phyloP scores from a whole-genome alignment of 768 basidiomycete species.

The Ramaria rubella region DNA sequence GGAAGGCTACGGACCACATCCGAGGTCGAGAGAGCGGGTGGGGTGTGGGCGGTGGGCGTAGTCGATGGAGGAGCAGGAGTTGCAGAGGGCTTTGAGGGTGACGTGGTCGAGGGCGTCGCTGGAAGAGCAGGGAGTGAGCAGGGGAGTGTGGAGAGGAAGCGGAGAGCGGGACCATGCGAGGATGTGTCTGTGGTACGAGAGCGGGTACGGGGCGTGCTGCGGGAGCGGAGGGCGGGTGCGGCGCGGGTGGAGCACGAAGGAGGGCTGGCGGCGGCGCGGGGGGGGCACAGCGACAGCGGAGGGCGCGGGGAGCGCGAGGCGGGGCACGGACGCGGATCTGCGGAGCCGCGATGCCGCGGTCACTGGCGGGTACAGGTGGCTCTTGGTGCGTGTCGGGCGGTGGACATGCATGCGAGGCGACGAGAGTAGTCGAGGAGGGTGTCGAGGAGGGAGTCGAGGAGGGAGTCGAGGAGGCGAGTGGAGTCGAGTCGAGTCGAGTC shows the following conservation, averaged over 20 bases:
- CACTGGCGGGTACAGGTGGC: background rate
- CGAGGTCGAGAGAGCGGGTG: constrained; percentile 56
- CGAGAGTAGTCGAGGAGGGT: background rate
- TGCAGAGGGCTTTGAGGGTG: constrained; percentile 38
- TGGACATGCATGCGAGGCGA: background rate
- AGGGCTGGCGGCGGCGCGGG: constrained; percentile 39
- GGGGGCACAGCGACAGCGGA: constrained; percentile 42
- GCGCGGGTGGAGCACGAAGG: constrained; percentile 10
- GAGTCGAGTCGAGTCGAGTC: background rate
- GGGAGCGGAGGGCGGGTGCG: constrained; percentile 34
- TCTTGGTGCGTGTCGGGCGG: background rate
- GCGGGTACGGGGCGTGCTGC: constrained; percentile 76
- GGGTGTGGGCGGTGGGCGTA: constrained; percentile 44
- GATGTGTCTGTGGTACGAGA: constrained; percentile 60
- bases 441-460: no score
- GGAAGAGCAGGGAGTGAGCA: constrained; percentile 2
- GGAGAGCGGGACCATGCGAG: constrained; percentile 53
- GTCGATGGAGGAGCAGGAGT: constrained; percentile 51
- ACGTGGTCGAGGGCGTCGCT: constrained; percentile 19
- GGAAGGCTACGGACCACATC: constrained; percentile 54
- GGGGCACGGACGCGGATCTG: background rate
- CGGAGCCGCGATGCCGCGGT: constrained; percentile 5
- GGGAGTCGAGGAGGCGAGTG: no score
- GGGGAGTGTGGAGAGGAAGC: constrained; percentile 1
- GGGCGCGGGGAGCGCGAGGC: background rate